Conservation (phyloP, 2,329 filamentous ascomycete species). For the Diplodia seriata region DNA sequence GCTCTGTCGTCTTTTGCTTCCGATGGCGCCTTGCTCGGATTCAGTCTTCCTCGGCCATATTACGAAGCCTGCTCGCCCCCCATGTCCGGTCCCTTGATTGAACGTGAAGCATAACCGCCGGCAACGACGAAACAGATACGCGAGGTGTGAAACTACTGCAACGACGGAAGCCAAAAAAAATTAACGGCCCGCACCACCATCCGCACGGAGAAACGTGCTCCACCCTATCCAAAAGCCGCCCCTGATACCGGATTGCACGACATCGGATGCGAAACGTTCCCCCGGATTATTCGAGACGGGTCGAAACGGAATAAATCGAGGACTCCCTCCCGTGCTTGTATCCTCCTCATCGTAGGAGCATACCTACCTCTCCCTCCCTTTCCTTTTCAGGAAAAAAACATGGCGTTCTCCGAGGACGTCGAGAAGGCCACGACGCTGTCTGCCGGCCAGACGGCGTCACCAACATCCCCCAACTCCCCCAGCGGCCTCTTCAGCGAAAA, state of each 20-base stretch:
- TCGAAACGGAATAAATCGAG: background rate
- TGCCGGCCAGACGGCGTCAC: constrained; percentile 2
- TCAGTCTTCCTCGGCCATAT: background rate
- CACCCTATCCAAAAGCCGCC: background rate
- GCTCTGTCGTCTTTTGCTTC: background rate
- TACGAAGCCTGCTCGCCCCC: background rate
- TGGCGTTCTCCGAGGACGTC: constrained; percentile 16
- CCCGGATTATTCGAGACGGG: background rate
- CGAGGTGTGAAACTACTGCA: background rate
- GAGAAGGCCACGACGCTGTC: constrained; percentile 8
- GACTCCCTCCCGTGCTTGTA: background rate
- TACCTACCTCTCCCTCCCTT: background rate
- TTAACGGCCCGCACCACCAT: background rate
- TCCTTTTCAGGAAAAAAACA: background rate
- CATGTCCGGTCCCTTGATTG: background rate
- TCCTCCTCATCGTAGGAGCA: background rate
- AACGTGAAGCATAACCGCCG: background rate
- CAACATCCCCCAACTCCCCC: background rate
- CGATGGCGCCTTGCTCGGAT: background rate
- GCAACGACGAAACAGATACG: background rate
- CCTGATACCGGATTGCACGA: background rate
- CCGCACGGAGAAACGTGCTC: background rate
- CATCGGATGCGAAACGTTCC: background rate
- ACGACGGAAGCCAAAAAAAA: background rate
- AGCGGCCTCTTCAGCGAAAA: constrained; percentile 6